These are phyloP conservation scores for Penicillium parvum DNA, from an alignment of 495 filamentous ascomycete genomes.

Conservation along the genomic window DNA sequence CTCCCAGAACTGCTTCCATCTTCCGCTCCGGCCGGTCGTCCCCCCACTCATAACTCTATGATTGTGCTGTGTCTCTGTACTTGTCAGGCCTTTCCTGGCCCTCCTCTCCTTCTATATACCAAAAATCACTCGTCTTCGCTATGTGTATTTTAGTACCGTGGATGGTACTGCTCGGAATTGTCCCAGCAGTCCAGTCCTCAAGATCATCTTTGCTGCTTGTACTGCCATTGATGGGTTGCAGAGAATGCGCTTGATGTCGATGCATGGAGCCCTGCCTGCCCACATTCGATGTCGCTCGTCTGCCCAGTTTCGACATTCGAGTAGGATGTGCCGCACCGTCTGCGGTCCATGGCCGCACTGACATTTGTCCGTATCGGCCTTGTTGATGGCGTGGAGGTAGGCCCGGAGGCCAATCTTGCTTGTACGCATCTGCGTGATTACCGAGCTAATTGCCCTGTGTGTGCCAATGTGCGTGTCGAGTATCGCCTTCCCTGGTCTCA, in stretches of 20 bases:
- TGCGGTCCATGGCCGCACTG: slow-evolving; percentile 19
- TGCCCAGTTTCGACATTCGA: slow-evolving; percentile 26
- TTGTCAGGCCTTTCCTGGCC: slow-evolving; percentile 5
- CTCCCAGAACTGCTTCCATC: slow-evolving; percentile 2
- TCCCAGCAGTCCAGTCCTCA: slow-evolving; percentile 22
- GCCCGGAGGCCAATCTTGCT: slow-evolving; percentile 26
- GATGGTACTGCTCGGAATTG: slow-evolving; percentile 21
- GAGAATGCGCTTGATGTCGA: slow-evolving; percentile 21
- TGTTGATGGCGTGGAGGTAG: slow-evolving; percentile 30
- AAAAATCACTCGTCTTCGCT: slow-evolving; percentile 17
- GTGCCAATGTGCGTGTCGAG: slow-evolving; percentile 6
- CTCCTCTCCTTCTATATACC: slow-evolving; percentile 14
- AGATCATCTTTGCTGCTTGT: slow-evolving; percentile 28
- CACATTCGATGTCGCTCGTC: slow-evolving; percentile 23
- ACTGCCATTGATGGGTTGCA: slow-evolving; percentile 18
- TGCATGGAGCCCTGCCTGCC: slow-evolving; percentile 18
- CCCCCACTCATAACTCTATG: slow-evolving; percentile 4
- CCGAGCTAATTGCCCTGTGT: slow-evolving; percentile 32
- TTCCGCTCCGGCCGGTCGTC: slow-evolving; percentile 3
- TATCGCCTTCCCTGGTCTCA: too few species aligned
- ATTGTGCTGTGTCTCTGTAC: slow-evolving; percentile 12
- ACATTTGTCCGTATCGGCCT: slow-evolving; percentile 22
- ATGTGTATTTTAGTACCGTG: slow-evolving; percentile 14
- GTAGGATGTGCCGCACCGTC: slow-evolving; percentile 28
- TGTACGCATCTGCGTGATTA: slow-evolving; percentile 29